A percentile compares a stretch with the other conserved stretches of the same genome.
Conservation (phyloP, 345 rosid species). For the Eucalyptus tenuipes region DNA sequence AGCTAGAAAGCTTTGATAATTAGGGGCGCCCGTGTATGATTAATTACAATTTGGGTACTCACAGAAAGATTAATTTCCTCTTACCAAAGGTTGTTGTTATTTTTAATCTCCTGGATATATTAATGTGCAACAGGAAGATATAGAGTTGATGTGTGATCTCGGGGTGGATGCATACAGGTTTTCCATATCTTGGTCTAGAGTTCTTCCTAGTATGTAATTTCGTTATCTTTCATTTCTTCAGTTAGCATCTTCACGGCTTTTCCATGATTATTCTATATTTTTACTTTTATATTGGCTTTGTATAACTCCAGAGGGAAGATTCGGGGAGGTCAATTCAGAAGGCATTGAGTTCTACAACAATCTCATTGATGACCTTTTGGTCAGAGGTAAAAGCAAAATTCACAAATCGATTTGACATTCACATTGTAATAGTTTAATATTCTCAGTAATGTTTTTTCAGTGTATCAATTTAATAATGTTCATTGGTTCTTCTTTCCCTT, state of each 20-base stretch:
- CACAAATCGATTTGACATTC: not conserved
- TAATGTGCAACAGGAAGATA: not conserved
- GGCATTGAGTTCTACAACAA: constrained; percentile 12
- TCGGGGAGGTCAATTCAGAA: constrained; percentile 5
- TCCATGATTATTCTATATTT: not conserved
- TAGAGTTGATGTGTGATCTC: constrained; percentile 1
- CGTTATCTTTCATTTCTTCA: not conserved
- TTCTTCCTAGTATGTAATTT: constrained; percentile 7
- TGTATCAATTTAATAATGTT: not conserved
- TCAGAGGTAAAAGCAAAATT: not conserved
- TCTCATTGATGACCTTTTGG: constrained; percentile 1
- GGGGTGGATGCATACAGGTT: constrained; percentile 11
- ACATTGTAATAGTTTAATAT: not conserved
- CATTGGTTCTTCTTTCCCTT: not conserved
- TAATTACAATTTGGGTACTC: not conserved
- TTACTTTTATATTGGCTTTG: not conserved
- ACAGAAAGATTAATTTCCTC: not conserved
- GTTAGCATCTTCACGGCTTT: not conserved
- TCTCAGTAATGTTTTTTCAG: not conserved
- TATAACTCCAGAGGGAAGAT: constrained; percentile 7
- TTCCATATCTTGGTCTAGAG: constrained; percentile 15
- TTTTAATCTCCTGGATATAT: not conserved
- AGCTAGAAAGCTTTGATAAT: not conserved
- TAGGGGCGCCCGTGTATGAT: not conserved
- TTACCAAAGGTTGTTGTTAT: not conserved